These are phyloP conservation scores for Rosa hybrid DNA, from an alignment of 331 rosid genomes.

Conservation along the genomic window DNA sequence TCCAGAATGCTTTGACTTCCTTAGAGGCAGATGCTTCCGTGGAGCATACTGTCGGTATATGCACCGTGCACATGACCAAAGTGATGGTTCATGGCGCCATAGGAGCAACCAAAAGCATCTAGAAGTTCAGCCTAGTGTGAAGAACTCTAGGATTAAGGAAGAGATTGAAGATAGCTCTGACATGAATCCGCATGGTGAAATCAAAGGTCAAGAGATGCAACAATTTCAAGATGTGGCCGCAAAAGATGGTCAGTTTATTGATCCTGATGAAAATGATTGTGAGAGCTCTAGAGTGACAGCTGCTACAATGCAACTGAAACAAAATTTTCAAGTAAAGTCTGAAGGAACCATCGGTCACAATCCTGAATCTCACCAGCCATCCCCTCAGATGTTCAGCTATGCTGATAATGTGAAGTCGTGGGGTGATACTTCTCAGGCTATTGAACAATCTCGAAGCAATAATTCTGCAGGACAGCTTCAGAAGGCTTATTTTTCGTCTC, in stretches of 20 bases:
- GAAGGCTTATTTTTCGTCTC: slow-evolving; percentile 33
- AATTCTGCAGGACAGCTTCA: slow-evolving; percentile 41
- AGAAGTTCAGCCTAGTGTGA: slow-evolving; percentile 41
- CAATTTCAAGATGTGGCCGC: slow-evolving; percentile 29
- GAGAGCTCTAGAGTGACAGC: slow-evolving; percentile 40
- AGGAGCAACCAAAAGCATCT: slow-evolving; percentile 50
- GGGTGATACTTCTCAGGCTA: slow-evolving; percentile 39
- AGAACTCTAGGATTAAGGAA: slow-evolving; percentile 40
- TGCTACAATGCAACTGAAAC: slow-evolving; percentile 36
- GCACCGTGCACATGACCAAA: slow-evolving; percentile 70
- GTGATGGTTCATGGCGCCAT: slow-evolving; percentile 54
- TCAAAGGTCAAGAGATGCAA: slow-evolving; percentile 46
- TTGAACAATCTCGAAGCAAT: slow-evolving; percentile 36
- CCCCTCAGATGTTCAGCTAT: slow-evolving; percentile 30
- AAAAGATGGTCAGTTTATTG: slow-evolving; percentile 36
- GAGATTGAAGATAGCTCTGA: slow-evolving; percentile 29
- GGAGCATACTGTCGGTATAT: slow-evolving; percentile 77
- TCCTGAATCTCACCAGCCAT: slow-evolving; percentile 39
- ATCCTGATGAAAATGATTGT: slow-evolving; percentile 32
- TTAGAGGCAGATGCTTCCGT: slow-evolving; percentile 75
- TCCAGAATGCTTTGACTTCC: slow-evolving; percentile 66
- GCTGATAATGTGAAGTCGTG: slow-evolving; percentile 36
- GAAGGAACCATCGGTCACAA: slow-evolving; percentile 24
- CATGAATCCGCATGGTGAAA: slow-evolving; percentile 39
- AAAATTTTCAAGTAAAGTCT: slow-evolving; percentile 28